Base-by-base conservation (phyloP, 2,329 filamentous ascomycete species). In the Grosmannia huntii region DNA sequence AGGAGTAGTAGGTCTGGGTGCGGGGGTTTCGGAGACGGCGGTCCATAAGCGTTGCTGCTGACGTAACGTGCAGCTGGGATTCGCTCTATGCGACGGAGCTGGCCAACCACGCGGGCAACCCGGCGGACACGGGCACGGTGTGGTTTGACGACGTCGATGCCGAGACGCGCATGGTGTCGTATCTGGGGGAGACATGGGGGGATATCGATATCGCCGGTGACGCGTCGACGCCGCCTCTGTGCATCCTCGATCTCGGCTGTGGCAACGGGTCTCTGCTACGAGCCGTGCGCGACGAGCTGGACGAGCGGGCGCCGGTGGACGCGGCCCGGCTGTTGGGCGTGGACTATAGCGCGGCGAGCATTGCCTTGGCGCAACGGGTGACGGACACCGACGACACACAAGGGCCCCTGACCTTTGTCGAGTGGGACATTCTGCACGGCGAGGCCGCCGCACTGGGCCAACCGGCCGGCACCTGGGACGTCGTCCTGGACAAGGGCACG, bases 141-240 rank as follows among this genome's bases (percentile, higher is more conserved):
- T 99, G 94, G 94, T 99, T 99, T 79, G 87, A 90, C 69, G 94
- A 97, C 73, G 88, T 90, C 36, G 84, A 87, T 67, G 94, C 94
- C 61, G 89, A 96, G 67, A 78, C 84, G 62, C 91, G 91, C 67
- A 83, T 95, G 60, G 72, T 95, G 27, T 70, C 75, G 11, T 90
- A 58, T 10, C 49, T 86, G 69, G 79, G 95, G 68, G 82, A 62
- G n/a, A n/a, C n/a, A n/a, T n/a, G n/a, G n/a, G n/a, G n/a, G n/a
- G n/a, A n/a, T n/a, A n/a, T n/a, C n/a, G n/a, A n/a, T n/a, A n/a
- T n/a, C n/a, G n/a, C n/a, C n/a, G 36, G 36, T 12, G 5, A 3
- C 36, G 28, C 28, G 28, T 28, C 28, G 28, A 4, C 5, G 28
- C 28, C 28, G 72, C 62, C 49, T 27, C 41, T 76, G 81, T 12